Conservation (phyloP, 208 protist genomes). For the Trypanosoma grayi region DNA sequence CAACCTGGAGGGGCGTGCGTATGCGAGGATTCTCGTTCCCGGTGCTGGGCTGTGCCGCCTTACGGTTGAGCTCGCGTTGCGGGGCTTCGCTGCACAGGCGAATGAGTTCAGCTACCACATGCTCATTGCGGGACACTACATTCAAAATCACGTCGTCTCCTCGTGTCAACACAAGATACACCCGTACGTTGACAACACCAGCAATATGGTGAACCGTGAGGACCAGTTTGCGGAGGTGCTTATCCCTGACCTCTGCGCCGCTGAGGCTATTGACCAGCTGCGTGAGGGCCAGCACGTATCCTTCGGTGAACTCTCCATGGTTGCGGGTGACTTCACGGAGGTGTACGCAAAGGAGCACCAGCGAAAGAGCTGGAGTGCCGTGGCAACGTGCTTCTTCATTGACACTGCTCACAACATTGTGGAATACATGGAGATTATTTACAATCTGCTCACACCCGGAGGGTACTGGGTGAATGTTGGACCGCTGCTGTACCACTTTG, state of each 20-base stretch:
- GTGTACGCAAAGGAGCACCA: constrained; percentile 91
- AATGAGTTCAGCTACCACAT: constrained; percentile 98
- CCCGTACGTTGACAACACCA: constrained; percentile 92
- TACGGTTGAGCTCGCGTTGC: constrained; percentile 91
- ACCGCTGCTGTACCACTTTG: constrained; percentile 96
- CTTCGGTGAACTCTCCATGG: constrained; percentile 94
- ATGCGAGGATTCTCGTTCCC: constrained; percentile 82
- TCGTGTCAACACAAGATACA: constrained; percentile 84
- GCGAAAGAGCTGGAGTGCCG: constrained; percentile 83
- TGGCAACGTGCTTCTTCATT: constrained; percentile 97
- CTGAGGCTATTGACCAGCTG: constrained; percentile 73
- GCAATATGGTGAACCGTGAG: constrained; percentile 83
- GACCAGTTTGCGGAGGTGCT: constrained; percentile 88
- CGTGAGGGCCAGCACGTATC: constrained; percentile 33
- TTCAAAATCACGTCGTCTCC: constrained; percentile 92
- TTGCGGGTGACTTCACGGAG: constrained; percentile 96
- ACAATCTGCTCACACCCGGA: constrained; percentile 85
- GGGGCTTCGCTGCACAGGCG: constrained; percentile 92
- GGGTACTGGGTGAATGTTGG: constrained; percentile 96
- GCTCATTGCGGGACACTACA: constrained; percentile 95
- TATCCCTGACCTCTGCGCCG: constrained; percentile 92
- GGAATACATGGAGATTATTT: constrained; percentile 94
- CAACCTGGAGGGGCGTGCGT: constrained; percentile 35
- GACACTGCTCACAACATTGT: constrained; percentile 97
- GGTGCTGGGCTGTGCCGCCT: constrained; percentile 93